Evolutionary conservation across 495 filamentous ascomycete species (phyloP), one percentile per base, ranked within the genome.

Genomic region (Neurospora cerealis): DNA sequence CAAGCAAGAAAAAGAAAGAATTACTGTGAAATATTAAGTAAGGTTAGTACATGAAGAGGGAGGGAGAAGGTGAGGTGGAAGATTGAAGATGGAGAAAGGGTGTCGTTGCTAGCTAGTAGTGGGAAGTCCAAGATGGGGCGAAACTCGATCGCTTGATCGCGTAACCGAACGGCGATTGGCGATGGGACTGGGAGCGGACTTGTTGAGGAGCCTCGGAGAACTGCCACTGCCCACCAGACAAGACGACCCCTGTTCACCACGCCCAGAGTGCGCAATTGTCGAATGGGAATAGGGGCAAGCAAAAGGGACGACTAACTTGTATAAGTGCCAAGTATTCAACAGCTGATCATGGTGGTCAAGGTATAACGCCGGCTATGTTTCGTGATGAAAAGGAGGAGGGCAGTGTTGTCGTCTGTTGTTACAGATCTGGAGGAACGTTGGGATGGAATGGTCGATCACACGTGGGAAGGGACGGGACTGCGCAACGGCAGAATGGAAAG

Each of bases 1-100:
- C 28, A 17, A 36, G 28, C 46, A 39, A 77, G 46, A 74, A 78
- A 79, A 77, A 69, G 78, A 80, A 74, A 73, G 75, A 80, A 80
- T 70, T 82, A 78, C 76, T 77, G 46, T 32, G 24, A 69, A 37
- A 62, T 66, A 44, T 62, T 74, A 48, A 32, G 32, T n/a, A 71
- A 70, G 40, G 8, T 79, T 60, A 79, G 74, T 66, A 76, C 40
- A 69, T 34, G 60, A 37, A 48, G 73, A 70, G 28, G 24, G 2
- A 10, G 34, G 37, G 41, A 70, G 70, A 19, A 69, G 32, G 8
- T n/a, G n/a, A 34, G 32, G 32, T 34, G 40, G 39, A 69, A 72
- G 62, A 54, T 24, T 71, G 73, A 1, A 69, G 66, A 71, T 62
- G 54, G 54, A 32, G 54, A 62, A 62, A 62, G 54, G 24, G 54